Evolutionary conservation across 768 basidiomycete species (phyloP).

Genomic region (Lactifluus rugatus): DNA sequence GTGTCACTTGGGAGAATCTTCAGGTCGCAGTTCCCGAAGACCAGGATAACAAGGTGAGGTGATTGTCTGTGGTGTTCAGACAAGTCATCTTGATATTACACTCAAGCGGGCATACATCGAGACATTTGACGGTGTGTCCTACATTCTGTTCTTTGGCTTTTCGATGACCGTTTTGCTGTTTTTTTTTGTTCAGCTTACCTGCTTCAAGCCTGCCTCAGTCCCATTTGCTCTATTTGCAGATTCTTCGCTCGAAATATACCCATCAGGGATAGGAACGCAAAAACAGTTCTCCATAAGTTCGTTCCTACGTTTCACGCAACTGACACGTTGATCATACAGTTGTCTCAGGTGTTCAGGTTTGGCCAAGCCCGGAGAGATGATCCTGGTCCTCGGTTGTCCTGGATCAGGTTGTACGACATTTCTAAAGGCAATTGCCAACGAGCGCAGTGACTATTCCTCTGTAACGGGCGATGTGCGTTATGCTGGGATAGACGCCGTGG

Average conservation of each 20-base stretch:
- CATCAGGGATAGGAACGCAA: not conserved
- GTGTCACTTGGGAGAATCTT: conserved; percentile 64
- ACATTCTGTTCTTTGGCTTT: not conserved
- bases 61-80: not conserved
- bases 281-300: conserved; percentile 9
- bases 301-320: not conserved
- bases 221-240: not conserved
- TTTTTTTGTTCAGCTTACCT: conserved; percentile 1
- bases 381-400: conserved; percentile 46
- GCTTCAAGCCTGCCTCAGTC: not conserved
- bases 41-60: conserved; percentile 43
- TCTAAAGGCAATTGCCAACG: conserved; percentile 74
- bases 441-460: conserved; percentile 50
- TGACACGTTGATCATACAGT: not conserved
- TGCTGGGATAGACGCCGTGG: conserved; percentile 64
- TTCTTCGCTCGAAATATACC: not conserved
- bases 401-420: conserved; percentile 83
- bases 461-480: conserved; percentile 72
- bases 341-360: conserved; percentile 13
- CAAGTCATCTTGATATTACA: not conserved
- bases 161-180: not conserved
- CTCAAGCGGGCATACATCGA: conserved; percentile 41
- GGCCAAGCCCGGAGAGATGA: conserved; percentile 17
- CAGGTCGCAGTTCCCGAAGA: conserved; percentile 53
- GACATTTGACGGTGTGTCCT: conserved; percentile 50